Evolutionary conservation across 306 rosid species (phyloP), one percentile per base, ranked within the genome.

Genomic region (Rubus idaeus): DNA sequence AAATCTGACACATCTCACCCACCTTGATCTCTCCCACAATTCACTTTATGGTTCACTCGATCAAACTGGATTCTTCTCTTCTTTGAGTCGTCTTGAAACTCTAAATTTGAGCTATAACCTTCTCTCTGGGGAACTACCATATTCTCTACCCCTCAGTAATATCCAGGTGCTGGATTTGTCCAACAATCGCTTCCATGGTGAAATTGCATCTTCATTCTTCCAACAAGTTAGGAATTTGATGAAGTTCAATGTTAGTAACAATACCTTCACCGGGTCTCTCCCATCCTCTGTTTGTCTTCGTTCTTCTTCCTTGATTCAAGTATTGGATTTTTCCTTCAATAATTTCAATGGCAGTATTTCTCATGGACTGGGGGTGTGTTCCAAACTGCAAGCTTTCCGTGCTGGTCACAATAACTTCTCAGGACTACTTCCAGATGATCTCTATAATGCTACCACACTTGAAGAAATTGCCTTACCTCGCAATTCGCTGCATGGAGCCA

Each of bases 171-270:
- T 30, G 61, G 50, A 70, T 35, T 70, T 70, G 3, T 70, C 61
- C 30, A 50, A 5, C 60, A 70, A 70, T 49, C 61, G 18, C 8
- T 14, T 70, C 61, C 16, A 30, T 0, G 74, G 9, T 8, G 30
- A 45, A 70, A 50, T 70, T 70, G 26, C 61, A 30, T 26, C 74
- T 70, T 70, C 61, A 9, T 70, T 50, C 26, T 45, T 50, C 74
- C 61, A 30, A 10, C 61, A 70, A 26, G 74, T 61, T 0, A 7
- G 45, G 23, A 26, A 49, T 30, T 50, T 70, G 17, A 70, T 26
- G 61, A 70, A 46, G 1, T 49, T 70, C 9, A 50, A 70, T 50
- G 30, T 70, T 45, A 49, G 61, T 20, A 26, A 49, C 9, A 70
- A 70, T 50, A 14, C 14, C 9, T 7, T 70, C 6, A 30, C 61